Evolutionary conservation across 129 eudicot genomes (phyloP).

Genomic region (Artemisia annua): DNA sequence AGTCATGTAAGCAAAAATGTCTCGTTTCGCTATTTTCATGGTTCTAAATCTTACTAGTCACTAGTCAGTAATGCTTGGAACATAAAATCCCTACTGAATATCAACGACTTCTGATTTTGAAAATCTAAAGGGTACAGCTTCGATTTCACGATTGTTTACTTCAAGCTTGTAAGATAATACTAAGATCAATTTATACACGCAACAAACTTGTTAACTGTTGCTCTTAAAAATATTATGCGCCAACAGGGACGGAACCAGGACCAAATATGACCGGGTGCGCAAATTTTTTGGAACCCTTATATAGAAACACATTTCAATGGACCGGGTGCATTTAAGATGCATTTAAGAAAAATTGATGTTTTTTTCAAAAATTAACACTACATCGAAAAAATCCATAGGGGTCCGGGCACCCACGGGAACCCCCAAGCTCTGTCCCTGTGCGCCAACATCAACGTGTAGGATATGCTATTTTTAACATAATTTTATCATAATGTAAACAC

Average conservation of each 20-base stretch:
- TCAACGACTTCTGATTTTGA: neutral
- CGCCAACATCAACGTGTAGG: neutral
- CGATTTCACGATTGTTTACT: neutral
- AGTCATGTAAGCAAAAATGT: neutral
- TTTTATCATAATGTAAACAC: no score
- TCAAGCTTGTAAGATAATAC: neutral
- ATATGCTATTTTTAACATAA: no score
- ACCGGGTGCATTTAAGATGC: no score
- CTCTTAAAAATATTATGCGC: neutral
- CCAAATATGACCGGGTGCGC: no score
- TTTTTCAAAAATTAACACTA: no score
- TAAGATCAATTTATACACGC: neutral
- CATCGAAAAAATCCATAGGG: no score
- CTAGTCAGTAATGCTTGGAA: neutral
- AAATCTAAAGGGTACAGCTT: neutral
- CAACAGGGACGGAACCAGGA: no score
- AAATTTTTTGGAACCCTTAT: no score
- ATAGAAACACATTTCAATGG: no score
- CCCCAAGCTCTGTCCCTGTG: no score
- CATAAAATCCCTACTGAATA: neutral
- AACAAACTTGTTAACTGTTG: neutral
- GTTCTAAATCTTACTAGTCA: neutral
- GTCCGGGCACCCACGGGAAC: no score
- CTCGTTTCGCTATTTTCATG: neutral
- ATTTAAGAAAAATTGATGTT: no score